Conservation (phyloP, 169 alveolate genomes). For the Condylostoma magnum region DNA sequence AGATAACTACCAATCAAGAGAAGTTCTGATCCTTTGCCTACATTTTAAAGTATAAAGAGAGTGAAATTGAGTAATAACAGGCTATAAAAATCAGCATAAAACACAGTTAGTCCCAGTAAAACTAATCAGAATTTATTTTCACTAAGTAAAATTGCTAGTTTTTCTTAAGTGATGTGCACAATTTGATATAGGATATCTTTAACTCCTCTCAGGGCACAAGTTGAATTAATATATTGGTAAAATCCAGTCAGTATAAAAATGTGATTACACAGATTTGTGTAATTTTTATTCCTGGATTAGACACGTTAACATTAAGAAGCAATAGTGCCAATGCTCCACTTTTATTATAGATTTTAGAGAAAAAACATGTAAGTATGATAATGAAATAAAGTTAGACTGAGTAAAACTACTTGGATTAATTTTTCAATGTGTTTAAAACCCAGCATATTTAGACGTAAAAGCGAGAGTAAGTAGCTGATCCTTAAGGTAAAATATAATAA, state of each 20-base stretch:
- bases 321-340: conserved; percentile 1
- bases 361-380: not conserved
- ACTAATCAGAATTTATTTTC: too few species aligned
- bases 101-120: too few species aligned
- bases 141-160: too few species aligned
- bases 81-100: too few species aligned
- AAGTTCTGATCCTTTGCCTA: too few species aligned
- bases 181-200: too few species aligned
- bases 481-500: not conserved
- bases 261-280: not conserved
- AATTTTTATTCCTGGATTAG: conserved; percentile 13
- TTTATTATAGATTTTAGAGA: not conserved
- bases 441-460: not conserved
- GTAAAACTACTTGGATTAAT: not conserved
- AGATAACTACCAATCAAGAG: too few species aligned
- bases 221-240: conserved; percentile 21
- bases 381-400: not conserved
- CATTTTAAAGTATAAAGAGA: too few species aligned
- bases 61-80: too few species aligned
- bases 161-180: too few species aligned
- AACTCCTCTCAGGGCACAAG: too few species aligned
- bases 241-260: conserved; percentile 8
- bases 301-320: not conserved
- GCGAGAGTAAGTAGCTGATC: not conserved
- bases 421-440: not conserved